Evolutionary conservation across 1,284 basidiomycete species (phyloP).

Genomic region (Ustilago vetiveriae): DNA sequence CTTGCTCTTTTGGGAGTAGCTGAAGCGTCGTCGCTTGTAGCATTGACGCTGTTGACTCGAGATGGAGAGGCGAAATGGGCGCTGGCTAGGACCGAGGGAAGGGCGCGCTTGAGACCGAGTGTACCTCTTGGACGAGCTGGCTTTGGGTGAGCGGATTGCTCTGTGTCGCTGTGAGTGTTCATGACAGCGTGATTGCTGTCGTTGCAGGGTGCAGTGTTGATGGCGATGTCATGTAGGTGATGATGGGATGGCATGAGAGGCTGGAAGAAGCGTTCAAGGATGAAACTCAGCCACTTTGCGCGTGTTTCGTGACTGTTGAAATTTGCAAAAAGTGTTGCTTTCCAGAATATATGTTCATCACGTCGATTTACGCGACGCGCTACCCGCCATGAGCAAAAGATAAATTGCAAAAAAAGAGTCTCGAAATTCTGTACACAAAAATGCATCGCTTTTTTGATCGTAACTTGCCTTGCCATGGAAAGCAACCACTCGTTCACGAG

Average conservation of each 20-base stretch:
- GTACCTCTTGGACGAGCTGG: conserved; percentile 30
- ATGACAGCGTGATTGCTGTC: neutral
- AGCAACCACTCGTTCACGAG: no score
- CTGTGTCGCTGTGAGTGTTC: conserved; percentile 9
- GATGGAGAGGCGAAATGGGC: conserved; percentile 9
- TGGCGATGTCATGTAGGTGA: conserved; percentile 1
- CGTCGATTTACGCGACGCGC: no score
- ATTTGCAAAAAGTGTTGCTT: no score
- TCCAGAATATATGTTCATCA: no score
- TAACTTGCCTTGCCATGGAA: no score
- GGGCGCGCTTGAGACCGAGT: conserved; percentile 26
- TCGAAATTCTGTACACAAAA: no score
- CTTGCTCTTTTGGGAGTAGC: conserved; percentile 27
- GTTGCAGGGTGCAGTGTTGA: conserved; percentile 2
- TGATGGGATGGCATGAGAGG: neutral
- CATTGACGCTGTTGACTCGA: neutral
- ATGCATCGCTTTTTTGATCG: no score
- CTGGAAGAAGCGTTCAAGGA: no score
- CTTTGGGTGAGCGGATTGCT: conserved; percentile 6
- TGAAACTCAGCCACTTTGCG: no score
- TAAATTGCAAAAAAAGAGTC: no score
- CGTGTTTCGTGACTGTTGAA: neutral
- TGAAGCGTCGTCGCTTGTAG: neutral
- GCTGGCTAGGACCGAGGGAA: conserved; percentile 9
- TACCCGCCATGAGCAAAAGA: no score